Conservation (phyloP, 352 stramenopile genomes). For the Pythium vanterpoolii region DNA sequence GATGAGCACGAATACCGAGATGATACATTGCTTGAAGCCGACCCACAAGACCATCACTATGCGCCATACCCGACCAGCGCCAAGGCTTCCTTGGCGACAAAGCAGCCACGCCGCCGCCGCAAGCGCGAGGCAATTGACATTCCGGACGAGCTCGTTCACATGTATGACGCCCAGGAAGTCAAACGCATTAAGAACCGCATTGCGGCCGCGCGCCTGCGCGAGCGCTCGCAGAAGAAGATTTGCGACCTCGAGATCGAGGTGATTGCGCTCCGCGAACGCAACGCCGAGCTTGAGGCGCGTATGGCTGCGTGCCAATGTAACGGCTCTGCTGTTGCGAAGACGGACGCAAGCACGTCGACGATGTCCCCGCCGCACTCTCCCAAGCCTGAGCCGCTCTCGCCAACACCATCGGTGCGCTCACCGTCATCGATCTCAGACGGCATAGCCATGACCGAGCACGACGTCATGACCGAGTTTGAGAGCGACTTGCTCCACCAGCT, state of each 20-base stretch:
- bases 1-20: constrained; percentile 16
- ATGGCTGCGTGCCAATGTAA: constrained; percentile 26
- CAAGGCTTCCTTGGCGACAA: background rate
- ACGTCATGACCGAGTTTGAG: constrained; percentile 24
- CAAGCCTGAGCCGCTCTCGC: constrained; percentile 6
- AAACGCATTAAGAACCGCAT: constrained; percentile 60
- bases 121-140: constrained; percentile 55
- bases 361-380: background rate
- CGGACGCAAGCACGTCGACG: background rate
- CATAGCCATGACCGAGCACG: constrained; percentile 13
- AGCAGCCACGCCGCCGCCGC: constrained; percentile 27
- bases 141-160: constrained; percentile 27
- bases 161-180: constrained; percentile 37
- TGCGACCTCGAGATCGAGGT: constrained; percentile 39
- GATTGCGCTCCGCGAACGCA: constrained; percentile 29
- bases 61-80: constrained; percentile 16
- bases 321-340: background rate
- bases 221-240: constrained; percentile 47
- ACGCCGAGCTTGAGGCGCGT: constrained; percentile 33
- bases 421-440: constrained; percentile 19
- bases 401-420: constrained; percentile 14
- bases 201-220: constrained; percentile 34
- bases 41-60: constrained; percentile 6
- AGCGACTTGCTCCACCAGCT: constrained; percentile 26
- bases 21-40: background rate